These are phyloP conservation scores for Trichoderma aggressivum DNA, from an alignment of 2,329 filamentous ascomycete species.

Conservation along the genomic window DNA sequence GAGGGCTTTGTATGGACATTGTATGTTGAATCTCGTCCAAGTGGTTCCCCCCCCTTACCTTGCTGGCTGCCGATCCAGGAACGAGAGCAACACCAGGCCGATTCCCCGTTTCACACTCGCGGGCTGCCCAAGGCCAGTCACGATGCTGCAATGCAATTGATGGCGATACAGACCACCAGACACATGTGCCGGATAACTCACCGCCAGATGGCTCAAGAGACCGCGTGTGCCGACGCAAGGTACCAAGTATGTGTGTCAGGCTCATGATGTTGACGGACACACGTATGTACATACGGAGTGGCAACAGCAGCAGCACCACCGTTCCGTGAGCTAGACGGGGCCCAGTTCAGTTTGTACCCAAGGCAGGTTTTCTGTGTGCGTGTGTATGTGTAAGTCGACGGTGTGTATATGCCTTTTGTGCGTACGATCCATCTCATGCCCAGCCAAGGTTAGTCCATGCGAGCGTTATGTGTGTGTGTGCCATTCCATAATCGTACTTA, in stretches of 20 bases:
- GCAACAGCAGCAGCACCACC: background rate
- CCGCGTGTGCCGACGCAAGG: background rate
- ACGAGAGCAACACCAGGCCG: background rate
- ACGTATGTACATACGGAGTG: background rate
- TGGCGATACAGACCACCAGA: background rate
- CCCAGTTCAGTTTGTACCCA: background rate
- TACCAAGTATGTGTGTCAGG: background rate
- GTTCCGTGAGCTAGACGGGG: background rate
- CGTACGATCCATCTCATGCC: background rate
- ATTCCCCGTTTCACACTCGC: background rate
- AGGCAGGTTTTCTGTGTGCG: background rate
- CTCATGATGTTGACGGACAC: background rate
- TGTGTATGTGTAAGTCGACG: background rate
- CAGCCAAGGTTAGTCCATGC: background rate
- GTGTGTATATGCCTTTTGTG: background rate
- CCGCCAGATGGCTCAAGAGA: background rate
- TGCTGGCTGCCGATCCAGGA: background rate
- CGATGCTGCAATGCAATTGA: background rate
- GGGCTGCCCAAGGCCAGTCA: background rate
- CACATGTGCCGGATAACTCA: background rate
- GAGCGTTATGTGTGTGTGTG: too few relatives aligned
- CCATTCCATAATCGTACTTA: background rate
- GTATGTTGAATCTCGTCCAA: background rate
- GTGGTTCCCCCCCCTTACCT: background rate
- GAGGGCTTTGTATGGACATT: background rate